Base-by-base conservation (phyloP, 768 basidiomycete genomes). In the Russula abietina region DNA sequence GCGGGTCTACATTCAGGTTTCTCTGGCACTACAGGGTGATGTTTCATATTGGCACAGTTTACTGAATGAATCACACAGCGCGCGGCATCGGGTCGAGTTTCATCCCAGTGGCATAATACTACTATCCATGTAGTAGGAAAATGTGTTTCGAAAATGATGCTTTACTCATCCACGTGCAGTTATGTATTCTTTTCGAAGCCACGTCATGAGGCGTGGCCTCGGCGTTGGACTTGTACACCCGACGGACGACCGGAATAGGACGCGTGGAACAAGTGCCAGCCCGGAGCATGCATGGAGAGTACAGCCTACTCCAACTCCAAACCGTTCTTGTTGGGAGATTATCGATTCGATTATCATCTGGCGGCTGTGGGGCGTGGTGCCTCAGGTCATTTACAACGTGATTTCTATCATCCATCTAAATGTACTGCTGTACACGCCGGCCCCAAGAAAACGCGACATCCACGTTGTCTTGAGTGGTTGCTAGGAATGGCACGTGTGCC, bases 401-500 rank as follows among this genome's bases (percentile, higher is more conserved):
- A 26, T 19, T 10, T 14, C n/a, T 49, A 24, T 24, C 7, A 49
- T 49, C 33, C 33, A n/a, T 41, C 11, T 14, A 16, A n/a, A 12
- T 50, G 57, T 17, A 2, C 46, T 28, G 49, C 24, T 48, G 45
- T n/a, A 39, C 10, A 22, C 32, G 50, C 24, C 17, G 17, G 24
- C 16, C 36, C n/a, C 6, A 4, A 11, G 36, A 36, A 58, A 58
- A 58, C 57, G 46, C 46, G 33, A 26, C 4, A 10, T 58, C 33
- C 57, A 49, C 57, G 57, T 58, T 58, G 33, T 46, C 45, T 14
- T 38, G n/a, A n/a, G n/a, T n/a, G 38, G 38, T 39, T 39, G 38
- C 5, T 46, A 46, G n/a, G 26, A 30, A 19, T 30, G 28, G 5
- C 58, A 52, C 58, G 50, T 59, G 38, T 17, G 16, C 16, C 6